A percentile compares a stretch with the other conserved stretches of the same genome.
Evolutionary conservation across 305 asterid genomes (phyloP).

Genomic region (Solanum chacoense): DNA sequence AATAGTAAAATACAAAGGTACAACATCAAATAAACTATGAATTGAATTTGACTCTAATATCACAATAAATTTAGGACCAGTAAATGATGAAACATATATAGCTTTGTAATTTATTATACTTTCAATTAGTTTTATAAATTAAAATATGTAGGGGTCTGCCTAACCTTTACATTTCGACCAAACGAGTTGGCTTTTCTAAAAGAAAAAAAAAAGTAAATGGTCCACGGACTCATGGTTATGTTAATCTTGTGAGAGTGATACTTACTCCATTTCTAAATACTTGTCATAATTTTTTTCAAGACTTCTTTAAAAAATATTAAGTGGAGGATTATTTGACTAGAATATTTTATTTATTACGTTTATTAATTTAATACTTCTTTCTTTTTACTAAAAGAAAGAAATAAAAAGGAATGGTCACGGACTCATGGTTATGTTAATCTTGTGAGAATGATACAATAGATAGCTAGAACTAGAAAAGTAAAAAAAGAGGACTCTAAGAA

Average conservation of each 20-base stretch:
- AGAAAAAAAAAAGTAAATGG: not conserved
- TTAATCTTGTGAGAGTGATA: not conserved
- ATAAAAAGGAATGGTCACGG: not conserved
- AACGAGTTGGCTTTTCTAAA: not conserved
- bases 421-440: not conserved
- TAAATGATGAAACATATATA: not conserved
- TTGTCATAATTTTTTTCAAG: not conserved
- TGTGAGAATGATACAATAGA: not conserved
- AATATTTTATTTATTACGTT: too few species aligned
- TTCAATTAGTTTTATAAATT: not conserved
- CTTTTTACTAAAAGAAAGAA: not conserved
- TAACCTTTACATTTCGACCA: not conserved
- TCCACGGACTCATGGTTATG: not conserved
- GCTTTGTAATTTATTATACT: not conserved
- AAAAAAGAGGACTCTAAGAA: not conserved
- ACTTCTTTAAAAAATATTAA: too few species aligned
- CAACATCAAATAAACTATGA: not conserved
- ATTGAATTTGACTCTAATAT: not conserved
- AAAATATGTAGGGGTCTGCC: not conserved
- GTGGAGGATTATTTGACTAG: not conserved
- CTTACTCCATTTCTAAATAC: too few species aligned
- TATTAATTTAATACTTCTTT: not conserved
- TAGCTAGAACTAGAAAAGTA: not conserved
- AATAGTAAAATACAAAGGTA: not conserved
- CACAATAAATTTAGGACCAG: not conserved